Evolutionary conservation across 2,329 filamentous ascomycete genomes (phyloP).

Genomic region (Paraconiothyrium sp.): DNA sequence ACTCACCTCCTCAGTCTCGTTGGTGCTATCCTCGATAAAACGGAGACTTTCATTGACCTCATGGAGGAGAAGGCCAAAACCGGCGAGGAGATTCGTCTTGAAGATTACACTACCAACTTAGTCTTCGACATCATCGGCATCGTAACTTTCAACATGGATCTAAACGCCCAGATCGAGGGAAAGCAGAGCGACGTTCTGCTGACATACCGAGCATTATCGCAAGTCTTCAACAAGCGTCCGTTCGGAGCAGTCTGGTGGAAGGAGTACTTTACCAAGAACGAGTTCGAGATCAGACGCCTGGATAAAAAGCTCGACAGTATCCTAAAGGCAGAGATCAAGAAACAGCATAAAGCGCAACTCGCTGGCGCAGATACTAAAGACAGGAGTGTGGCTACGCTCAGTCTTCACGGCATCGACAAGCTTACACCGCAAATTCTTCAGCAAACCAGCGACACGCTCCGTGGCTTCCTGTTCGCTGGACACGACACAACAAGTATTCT

Average conservation of each 20-base stretch:
- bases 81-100: constrained; percentile 23
- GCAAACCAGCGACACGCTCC: constrained; percentile 44
- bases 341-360: constrained; percentile 20
- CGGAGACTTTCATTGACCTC: constrained; percentile 31
- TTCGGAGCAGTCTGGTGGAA: constrained; percentile 24
- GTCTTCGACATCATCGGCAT: constrained; percentile 35
- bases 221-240: constrained; percentile 28
- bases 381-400: constrained; percentile 28
- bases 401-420: constrained; percentile 21
- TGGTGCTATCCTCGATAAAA: constrained; percentile 38
- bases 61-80: constrained; percentile 26
- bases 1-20: constrained; percentile 26
- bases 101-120: constrained; percentile 27
- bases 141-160: constrained; percentile 28
- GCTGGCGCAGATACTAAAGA: constrained; percentile 6
- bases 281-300: constrained; percentile 21
- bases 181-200: constrained; percentile 25
- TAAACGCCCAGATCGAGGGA: constrained; percentile 28
- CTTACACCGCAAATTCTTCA: constrained; percentile 37
- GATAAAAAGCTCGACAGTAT: constrained; percentile 27
- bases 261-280: constrained; percentile 28
- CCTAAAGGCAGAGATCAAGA: constrained; percentile 25
- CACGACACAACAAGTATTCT: constrained; percentile 44
- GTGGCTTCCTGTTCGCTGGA: constrained; percentile 48
- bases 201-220: constrained; percentile 28